phyloP scores from a whole-genome alignment of 805 yeast species.

The Phaffomyces thermotolerans region DNA sequence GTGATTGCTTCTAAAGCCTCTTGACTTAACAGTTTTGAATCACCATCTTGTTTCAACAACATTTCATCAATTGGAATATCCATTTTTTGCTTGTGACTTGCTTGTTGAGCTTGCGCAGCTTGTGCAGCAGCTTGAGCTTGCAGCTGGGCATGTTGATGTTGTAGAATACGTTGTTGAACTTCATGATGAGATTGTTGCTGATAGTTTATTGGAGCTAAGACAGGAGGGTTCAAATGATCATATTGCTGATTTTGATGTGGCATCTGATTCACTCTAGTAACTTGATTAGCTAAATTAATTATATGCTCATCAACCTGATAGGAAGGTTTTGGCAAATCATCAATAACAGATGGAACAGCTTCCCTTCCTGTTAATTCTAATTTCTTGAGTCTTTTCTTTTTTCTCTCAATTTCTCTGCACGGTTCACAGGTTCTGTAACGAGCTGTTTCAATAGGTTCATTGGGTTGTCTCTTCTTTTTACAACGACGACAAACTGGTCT shows the following conservation, averaged over 20 bases:
- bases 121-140: constrained; percentile 8
- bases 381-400: constrained; percentile 8
- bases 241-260: constrained; percentile 6
- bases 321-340: background rate
- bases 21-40: background rate
- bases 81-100: constrained; percentile 3
- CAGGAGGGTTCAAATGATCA: constrained; percentile 4
- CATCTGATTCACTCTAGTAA: constrained; percentile 5
- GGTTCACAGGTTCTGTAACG: constrained; percentile 26
- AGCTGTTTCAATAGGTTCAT: constrained; percentile 24
- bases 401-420: constrained; percentile 18
- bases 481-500: constrained; percentile 22
- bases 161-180: constrained; percentile 7
- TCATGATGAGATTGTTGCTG: constrained; percentile 5
- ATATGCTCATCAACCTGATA: constrained; percentile 7
- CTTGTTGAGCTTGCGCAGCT: constrained; percentile 7
- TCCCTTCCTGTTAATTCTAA: constrained; percentile 10
- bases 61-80: constrained; percentile 14
- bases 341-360: constrained; percentile 2
- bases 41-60: constrained; percentile 10
- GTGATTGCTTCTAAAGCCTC: no score
- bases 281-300: constrained; percentile 10
- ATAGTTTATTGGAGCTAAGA: constrained; percentile 7
- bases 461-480: constrained; percentile 25
- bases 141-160: constrained; percentile 3